Conservation (phyloP, 1,284 basidiomycete genomes). For the Schizophyllum amplum region DNA sequence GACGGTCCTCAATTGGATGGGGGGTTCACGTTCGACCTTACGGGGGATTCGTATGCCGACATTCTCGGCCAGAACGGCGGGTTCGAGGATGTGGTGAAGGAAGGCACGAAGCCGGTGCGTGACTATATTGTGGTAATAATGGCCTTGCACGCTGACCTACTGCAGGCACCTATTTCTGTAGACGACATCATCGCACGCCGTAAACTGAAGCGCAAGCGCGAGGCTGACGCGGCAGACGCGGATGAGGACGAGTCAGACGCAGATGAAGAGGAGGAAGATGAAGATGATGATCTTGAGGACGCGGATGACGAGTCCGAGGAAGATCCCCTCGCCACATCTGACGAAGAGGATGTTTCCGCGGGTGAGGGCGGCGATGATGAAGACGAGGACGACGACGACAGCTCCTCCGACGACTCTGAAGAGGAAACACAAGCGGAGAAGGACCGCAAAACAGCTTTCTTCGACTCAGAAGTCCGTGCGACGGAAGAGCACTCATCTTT, state of each 20-base stretch:
- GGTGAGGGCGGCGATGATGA: slow-evolving; percentile 28
- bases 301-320: slow-evolving; percentile 27
- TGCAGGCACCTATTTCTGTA: slow-evolving; percentile 75
- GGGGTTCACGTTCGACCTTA: slow-evolving; percentile 77
- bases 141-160: slow-evolving; percentile 3
- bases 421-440: slow-evolving; percentile 65
- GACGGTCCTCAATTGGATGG: slow-evolving; percentile 59
- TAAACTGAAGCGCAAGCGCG: slow-evolving; percentile 44
- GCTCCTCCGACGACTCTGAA: slow-evolving; percentile 45
- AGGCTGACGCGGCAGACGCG: slow-evolving; percentile 22
- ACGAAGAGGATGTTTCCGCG: slow-evolving; percentile 25
- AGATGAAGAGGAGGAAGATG: slow-evolving; percentile 22
- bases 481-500: slow-evolving; percentile 60
- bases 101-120: slow-evolving; percentile 58
- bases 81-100: slow-evolving; percentile 48
- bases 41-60: slow-evolving; percentile 60
- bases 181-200: slow-evolving; percentile 86
- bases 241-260: slow-evolving; percentile 31
- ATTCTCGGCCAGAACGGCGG: slow-evolving; percentile 33
- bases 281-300: slow-evolving; percentile 14
- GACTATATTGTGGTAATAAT: slow-evolving; percentile 8
- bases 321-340: slow-evolving; percentile 40
- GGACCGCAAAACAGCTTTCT: slow-evolving; percentile 81
- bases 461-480: slow-evolving; percentile 52
- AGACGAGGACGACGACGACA: slow-evolving; percentile 31